A percentile compares a stretch with the other conserved stretches of the same genome.
Evolutionary conservation across 2,329 filamentous ascomycete genomes (phyloP).

Genomic region (Hypomyces perniciosus): DNA sequence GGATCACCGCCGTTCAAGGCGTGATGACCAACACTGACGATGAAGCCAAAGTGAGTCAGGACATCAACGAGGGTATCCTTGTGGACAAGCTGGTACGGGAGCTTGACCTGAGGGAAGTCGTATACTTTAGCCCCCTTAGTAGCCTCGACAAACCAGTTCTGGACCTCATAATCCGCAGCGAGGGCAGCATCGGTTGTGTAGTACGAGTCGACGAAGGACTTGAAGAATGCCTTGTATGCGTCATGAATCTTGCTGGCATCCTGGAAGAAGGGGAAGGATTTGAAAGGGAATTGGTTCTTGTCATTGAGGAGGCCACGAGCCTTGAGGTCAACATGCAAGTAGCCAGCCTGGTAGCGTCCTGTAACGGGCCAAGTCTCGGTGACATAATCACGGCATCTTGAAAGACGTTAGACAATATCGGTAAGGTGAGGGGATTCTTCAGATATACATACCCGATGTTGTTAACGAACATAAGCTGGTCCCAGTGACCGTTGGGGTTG

Average conservation of each 20-base stretch:
- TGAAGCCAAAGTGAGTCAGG: constrained; percentile 31
- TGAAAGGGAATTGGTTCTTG: constrained; percentile 29
- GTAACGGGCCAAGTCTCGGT: constrained; percentile 23
- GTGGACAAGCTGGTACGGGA: constrained; percentile 8
- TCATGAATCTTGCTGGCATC: constrained; percentile 33
- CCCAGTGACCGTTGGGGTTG: constrained; percentile 21
- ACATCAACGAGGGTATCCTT: constrained; percentile 30
- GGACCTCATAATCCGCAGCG: constrained; percentile 33
- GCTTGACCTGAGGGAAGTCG: constrained; percentile 34
- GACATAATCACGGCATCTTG: constrained; percentile 21
- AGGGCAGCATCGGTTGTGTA: constrained; percentile 31
- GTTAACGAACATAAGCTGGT: constrained; percentile 27
- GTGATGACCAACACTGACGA: constrained; percentile 31
- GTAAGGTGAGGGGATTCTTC: background rate
- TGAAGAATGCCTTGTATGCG: constrained; percentile 33
- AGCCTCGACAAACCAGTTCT: constrained; percentile 39
- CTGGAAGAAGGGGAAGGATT: constrained; percentile 39
- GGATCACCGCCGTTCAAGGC: constrained; percentile 37
- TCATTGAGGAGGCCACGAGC: constrained; percentile 35
- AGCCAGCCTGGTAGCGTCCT: constrained; percentile 32
- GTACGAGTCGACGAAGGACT: constrained; percentile 37
- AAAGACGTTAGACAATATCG: background rate
- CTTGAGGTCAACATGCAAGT: constrained; percentile 32
- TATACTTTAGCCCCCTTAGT: constrained; percentile 29
- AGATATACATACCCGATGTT: constrained; percentile 16